These are phyloP conservation scores for Paramecium octaurelia DNA, from an alignment of 73 alveolate species.

Conservation along the genomic window DNA sequence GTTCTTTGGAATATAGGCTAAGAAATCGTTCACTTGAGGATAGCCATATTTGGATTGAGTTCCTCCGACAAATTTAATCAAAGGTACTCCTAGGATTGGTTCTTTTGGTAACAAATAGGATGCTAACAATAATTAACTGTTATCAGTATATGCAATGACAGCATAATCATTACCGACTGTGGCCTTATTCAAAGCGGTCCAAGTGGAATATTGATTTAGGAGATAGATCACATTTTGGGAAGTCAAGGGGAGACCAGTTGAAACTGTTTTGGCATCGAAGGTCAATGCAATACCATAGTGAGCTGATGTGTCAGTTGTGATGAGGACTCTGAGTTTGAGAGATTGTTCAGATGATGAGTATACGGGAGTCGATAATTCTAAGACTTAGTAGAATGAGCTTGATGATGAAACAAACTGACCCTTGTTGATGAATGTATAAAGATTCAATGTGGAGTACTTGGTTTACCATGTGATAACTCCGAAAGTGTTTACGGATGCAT, in stretches of 20 bases:
- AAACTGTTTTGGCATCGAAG: neutral
- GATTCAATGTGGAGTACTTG: neutral
- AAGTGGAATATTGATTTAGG: neutral
- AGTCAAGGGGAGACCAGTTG: neutral
- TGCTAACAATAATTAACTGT: neutral
- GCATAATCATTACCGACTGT: neutral
- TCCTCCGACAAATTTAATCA: neutral
- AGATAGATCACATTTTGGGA: neutral
- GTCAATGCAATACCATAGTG: neutral
- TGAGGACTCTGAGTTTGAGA: neutral
- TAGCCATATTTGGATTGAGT: neutral
- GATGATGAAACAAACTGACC: neutral
- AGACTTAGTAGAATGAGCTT: neutral
- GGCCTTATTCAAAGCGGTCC: neutral
- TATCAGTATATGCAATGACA: slow-evolving; percentile 9
- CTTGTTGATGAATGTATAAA: neutral
- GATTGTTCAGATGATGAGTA: neutral
- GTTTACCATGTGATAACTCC: neutral
- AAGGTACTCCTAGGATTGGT: neutral
- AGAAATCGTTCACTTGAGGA: neutral
- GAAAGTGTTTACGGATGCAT: neutral
- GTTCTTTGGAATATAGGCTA: neutral
- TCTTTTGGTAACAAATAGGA: neutral
- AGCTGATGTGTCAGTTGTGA: neutral
- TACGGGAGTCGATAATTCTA: neutral